A percentile compares a stretch with the other conserved stretches of the same genome.
Evolutionary conservation across 1,284 basidiomycete genomes (phyloP).

Genomic region (Pseudozyma flocculosa): DNA sequence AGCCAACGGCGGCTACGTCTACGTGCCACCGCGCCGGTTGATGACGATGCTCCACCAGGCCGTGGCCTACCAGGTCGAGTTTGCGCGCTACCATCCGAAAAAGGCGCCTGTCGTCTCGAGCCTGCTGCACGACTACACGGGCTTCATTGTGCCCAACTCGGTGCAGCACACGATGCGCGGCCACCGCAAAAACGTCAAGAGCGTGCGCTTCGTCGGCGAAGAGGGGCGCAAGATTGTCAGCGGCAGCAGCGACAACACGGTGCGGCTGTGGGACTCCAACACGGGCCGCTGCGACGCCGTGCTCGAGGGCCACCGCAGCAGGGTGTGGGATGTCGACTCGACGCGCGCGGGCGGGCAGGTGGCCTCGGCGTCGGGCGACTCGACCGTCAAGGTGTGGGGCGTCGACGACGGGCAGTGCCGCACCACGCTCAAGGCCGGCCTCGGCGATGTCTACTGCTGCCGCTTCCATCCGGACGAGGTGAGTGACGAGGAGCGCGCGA

Average conservation of each 20-base stretch:
- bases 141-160: constrained; percentile 46
- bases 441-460: constrained; percentile 62
- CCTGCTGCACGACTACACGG: constrained; percentile 48
- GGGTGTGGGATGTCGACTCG: constrained; percentile 61
- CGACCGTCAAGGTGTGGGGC: constrained; percentile 61
- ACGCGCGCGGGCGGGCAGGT: constrained; percentile 50
- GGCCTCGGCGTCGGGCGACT: constrained; percentile 60
- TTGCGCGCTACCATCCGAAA: constrained; percentile 55
- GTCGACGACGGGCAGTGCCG: constrained; percentile 28
- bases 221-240: constrained; percentile 58
- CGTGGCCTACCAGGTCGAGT: constrained; percentile 61
- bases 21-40: constrained; percentile 60
- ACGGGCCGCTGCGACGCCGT: constrained; percentile 43
- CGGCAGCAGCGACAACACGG: constrained; percentile 59
- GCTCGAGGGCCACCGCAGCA: constrained; percentile 59
- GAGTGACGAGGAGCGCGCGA: constrained; percentile 2
- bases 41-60: constrained; percentile 61
- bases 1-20: constrained; percentile 19
- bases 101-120: constrained; percentile 54
- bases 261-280: constrained; percentile 52
- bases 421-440: constrained; percentile 31
- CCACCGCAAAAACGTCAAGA: constrained; percentile 61
- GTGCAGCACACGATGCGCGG: constrained; percentile 52
- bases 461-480: constrained; percentile 59
- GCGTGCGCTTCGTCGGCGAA: constrained; percentile 60